Evolutionary conservation across 2,329 filamentous ascomycete species (phyloP), one percentile per base, ranked within the genome.

Genomic region (Phaeophleospora eucalypticola): DNA sequence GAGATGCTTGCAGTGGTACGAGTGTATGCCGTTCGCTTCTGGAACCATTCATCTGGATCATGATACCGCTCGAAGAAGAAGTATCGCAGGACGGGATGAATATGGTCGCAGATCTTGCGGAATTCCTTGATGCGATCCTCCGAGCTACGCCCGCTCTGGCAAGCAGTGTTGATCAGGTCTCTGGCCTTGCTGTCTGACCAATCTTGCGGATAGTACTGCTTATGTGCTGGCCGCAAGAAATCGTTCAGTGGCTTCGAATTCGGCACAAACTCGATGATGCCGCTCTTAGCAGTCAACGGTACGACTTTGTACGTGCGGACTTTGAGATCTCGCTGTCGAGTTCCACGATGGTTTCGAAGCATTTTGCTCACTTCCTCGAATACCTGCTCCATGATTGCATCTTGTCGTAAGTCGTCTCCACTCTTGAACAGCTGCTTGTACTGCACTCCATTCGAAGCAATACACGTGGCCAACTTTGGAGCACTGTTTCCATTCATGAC

Each of bases 301-400:
- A 98, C 75, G 4, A 99, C 93, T 68, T 96, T 96, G 77, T 99
- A 99, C 0, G 93, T 97, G 48, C 94, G 80, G 62, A 99, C 94
- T 7, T 86, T 87, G 9, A 99, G 76, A 54, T 87, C 87, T 4
- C 93, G 84, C 63, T 95, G 89, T 33, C 89, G 85, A 2, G 93
- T 96, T 10, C 84, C 80, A 45, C 88, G 84, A 66, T 97, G 89
- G 40, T 87, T 84, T 64, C 87, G 87, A 19, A 99, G 75, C 17
- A 98, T 80, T 42, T 87, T 87, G 48, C 89, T 97, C 17, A 96
- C 93, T 68, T 95, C 89, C 48, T 90, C 88, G 65, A 98, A 99
- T 1, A 98, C 93, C 69, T 99, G 93, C 68, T 98, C 94, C 94
- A 99, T 99, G 74, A 83, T 98, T 36, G 91, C 89, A 62, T 99